Percentiles rank a stretch among this genome's conserved stretches.
Conservation (phyloP, 805 yeast species). For the Brettanomyces sp. region DNA sequence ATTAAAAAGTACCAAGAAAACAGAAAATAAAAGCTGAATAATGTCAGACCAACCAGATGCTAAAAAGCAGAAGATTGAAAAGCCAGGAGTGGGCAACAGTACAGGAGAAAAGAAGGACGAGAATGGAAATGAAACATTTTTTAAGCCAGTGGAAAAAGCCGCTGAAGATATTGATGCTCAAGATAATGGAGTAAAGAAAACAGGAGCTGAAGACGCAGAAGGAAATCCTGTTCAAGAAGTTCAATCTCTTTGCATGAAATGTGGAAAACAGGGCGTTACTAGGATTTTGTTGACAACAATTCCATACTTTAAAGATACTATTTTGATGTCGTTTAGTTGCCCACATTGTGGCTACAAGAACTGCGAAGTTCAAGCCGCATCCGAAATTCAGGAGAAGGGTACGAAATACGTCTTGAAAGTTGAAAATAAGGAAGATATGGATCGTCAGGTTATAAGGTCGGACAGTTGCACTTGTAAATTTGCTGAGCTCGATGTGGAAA, state of each 20-base stretch:
- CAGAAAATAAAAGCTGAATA: too few species aligned
- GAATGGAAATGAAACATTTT: slow-evolving; percentile 28
- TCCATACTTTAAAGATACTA: slow-evolving; percentile 85
- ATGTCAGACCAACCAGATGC: slow-evolving; percentile 3
- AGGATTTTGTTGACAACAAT: slow-evolving; percentile 76
- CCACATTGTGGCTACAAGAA: slow-evolving; percentile 90
- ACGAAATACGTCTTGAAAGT: slow-evolving; percentile 59
- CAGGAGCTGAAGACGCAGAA: slow-evolving; percentile 75
- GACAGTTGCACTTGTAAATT: slow-evolving; percentile 78
- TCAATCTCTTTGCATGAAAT: slow-evolving; percentile 93
- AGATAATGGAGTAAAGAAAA: slow-evolving; percentile 33
- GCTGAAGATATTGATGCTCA: slow-evolving; percentile 37
- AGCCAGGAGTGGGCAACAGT: slow-evolving; percentile 4
- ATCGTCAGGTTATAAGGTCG: slow-evolving; percentile 85
- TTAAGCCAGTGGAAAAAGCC: slow-evolving; percentile 52
- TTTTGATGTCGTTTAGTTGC: slow-evolving; percentile 91
- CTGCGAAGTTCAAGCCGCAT: slow-evolving; percentile 94
- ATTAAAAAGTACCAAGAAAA: too few species aligned
- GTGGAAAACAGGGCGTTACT: slow-evolving; percentile 79
- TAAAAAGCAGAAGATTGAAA: slow-evolving; percentile 22
- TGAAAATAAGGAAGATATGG: slow-evolving; percentile 64
- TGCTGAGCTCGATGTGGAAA: slow-evolving; percentile 80
- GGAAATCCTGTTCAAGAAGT: slow-evolving; percentile 95
- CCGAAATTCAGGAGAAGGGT: slow-evolving; percentile 85
- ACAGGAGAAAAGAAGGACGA: neutral